Evolutionary conservation across 1,139 yeast species (phyloP).

Genomic region (Pneumocystis carinii): DNA sequence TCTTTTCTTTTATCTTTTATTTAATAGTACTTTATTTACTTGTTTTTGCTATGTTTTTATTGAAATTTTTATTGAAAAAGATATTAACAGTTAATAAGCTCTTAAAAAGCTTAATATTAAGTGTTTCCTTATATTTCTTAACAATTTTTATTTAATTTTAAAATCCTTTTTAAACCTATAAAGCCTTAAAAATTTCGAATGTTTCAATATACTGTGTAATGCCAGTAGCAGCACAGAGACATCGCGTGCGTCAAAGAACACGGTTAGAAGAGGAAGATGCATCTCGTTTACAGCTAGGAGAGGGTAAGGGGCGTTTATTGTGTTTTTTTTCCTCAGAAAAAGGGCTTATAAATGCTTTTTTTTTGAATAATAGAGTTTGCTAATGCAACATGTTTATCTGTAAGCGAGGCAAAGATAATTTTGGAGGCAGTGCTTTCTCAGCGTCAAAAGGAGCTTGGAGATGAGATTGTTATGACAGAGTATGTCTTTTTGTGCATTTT

Average conservation of each 20-base stretch:
- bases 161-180: not conserved
- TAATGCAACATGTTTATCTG: slow-evolving; percentile 11
- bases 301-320: not conserved
- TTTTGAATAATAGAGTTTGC: slow-evolving; percentile 5
- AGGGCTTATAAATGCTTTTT: not conserved
- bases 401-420: slow-evolving; percentile 13
- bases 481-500: not conserved
- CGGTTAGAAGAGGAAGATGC: slow-evolving; percentile 12
- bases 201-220: not conserved
- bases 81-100: not conserved
- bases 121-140: not conserved
- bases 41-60: not conserved
- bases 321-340: not conserved
- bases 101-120: too few species aligned
- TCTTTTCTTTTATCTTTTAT: not conserved
- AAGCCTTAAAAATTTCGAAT: not conserved
- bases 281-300: slow-evolving; percentile 10
- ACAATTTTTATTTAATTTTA: not conserved
- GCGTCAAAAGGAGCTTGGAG: slow-evolving; percentile 8
- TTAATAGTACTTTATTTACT: not conserved
- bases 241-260: not conserved
- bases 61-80: not conserved
- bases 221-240: not conserved
- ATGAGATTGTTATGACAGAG: slow-evolving; percentile 14
- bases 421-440: slow-evolving; percentile 12